Evolutionary conservation across 2,329 filamentous ascomycete species (phyloP).

Genomic region (Paecilomyces niveus): DNA sequence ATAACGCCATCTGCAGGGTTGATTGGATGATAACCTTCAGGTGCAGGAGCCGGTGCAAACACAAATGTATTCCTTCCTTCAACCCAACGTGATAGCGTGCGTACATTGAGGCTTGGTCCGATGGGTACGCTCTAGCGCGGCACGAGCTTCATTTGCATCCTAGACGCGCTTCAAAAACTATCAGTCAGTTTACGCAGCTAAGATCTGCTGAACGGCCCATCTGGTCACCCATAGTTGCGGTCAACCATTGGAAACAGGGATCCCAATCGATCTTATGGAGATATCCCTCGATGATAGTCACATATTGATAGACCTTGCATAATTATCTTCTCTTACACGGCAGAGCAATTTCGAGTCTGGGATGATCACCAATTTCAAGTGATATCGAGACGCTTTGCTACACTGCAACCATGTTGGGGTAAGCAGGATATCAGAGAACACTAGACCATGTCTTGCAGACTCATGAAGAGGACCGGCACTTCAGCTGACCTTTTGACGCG

Average conservation of each 20-base stretch:
- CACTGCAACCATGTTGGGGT: background rate
- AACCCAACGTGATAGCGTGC: background rate
- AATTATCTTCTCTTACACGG: background rate
- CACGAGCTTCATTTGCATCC: background rate
- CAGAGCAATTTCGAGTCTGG: background rate
- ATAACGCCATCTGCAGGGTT: background rate
- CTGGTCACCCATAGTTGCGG: background rate
- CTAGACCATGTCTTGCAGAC: background rate
- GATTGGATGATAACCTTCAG: background rate
- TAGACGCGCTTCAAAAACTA: background rate
- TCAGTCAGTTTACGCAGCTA: background rate
- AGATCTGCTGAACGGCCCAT: background rate
- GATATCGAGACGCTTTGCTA: background rate
- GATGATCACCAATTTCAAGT: background rate
- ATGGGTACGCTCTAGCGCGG: background rate
- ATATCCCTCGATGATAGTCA: background rate
- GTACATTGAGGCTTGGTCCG: background rate
- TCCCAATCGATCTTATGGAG: background rate
- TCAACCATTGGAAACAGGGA: background rate
- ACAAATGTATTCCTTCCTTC: background rate
- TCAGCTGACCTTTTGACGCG: background rate
- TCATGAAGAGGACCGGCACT: background rate
- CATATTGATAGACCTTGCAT: background rate
- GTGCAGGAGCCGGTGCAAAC: background rate
- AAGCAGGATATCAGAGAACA: background rate